phyloP scores from a whole-genome alignment of 2,329 filamentous ascomycete species.

The Diaporthe citriasiana region DNA sequence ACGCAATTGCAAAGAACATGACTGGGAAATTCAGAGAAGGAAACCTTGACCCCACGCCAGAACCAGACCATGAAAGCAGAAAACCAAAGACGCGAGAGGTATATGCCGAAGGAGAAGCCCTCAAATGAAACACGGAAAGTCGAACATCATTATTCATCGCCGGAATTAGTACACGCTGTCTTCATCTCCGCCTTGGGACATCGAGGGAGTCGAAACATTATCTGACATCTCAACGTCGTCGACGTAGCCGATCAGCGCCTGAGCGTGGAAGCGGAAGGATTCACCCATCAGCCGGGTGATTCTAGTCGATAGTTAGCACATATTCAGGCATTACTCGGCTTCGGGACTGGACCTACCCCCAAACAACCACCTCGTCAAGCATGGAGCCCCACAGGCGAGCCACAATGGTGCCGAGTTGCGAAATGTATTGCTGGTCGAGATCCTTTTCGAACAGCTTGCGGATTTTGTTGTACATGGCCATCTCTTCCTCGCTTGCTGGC shows the following conservation, averaged over 20 bases:
- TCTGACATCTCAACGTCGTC: slow-evolving; percentile 82
- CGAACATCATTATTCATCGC: slow-evolving; percentile 62
- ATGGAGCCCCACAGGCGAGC: slow-evolving; percentile 97
- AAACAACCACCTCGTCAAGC: slow-evolving; percentile 98
- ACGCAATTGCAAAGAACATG: slow-evolving; percentile 48
- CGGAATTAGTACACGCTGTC: slow-evolving; percentile 76
- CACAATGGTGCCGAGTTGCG: slow-evolving; percentile 94
- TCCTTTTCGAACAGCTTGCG: slow-evolving; percentile 93
- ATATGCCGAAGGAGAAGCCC: slow-evolving; percentile 56
- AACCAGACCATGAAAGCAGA: slow-evolving; percentile 48
- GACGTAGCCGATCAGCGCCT: slow-evolving; percentile 94
- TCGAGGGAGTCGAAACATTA: slow-evolving; percentile 78
- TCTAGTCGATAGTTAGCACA: slow-evolving; percentile 66
- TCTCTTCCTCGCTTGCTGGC: slow-evolving; percentile 85
- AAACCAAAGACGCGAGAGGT: slow-evolving; percentile 56
- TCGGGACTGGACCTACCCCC: slow-evolving; percentile 83
- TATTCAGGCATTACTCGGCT: neutral
- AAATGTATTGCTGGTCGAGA: slow-evolving; percentile 82
- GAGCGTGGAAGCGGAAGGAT: slow-evolving; percentile 95
- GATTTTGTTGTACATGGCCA: slow-evolving; percentile 92
- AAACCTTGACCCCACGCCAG: slow-evolving; percentile 44
- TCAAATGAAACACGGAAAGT: slow-evolving; percentile 58
- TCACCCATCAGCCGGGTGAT: slow-evolving; percentile 98
- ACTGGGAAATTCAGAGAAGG: slow-evolving; percentile 47
- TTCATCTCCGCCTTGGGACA: slow-evolving; percentile 80